Evolutionary conservation across 345 rosid genomes (phyloP), one percentile per base, ranked within the genome.

Genomic region (Brassica incana): DNA sequence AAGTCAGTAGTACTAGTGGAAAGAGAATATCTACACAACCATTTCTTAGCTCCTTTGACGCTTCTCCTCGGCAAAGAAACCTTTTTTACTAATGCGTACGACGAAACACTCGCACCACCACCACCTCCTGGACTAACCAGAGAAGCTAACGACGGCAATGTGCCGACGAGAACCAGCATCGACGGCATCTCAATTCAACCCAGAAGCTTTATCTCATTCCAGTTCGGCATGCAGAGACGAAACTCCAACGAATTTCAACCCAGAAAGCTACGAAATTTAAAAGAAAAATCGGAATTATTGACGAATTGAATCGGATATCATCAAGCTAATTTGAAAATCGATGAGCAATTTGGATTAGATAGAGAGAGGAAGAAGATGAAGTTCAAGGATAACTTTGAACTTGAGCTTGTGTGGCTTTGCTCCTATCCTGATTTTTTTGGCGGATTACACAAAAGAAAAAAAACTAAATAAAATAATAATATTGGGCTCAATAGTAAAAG

Each of bases 1-100:
- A 91, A 88, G 84, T 90, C 92, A 29, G 94, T 80, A 72, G 94
- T 78, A 3, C 86, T 84, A 12, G 84, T 81, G 59, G 95, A 85
- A 72, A 91, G 87, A 5, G 99, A 91, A 80, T 87, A 92, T 89
- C 84, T 91, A 88, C 97, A 93, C 1, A 85, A 82, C 92, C 97
- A 93, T 75, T 83, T 88, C 82, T 82, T 90, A 71, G 86, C 84
- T 14, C 87, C 85, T 59, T 84, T 84, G 59, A 80, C 73, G 9
- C 77, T 85, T 61, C 78, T 80, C 80, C 84, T 88, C 0, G 92
- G 78, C 45, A 88, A 79, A n/a, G 90, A 87, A 78, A 90, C 89
- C 83, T 88, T 87, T 77, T 83, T 81, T 4, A 90, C 92, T 25
- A 89, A 80, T 0, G 97, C 90, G 75, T 58, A 85, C 2, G 93